Base-by-base conservation (phyloP, 2,329 filamentous ascomycete species). In the Nemania sp. region DNA sequence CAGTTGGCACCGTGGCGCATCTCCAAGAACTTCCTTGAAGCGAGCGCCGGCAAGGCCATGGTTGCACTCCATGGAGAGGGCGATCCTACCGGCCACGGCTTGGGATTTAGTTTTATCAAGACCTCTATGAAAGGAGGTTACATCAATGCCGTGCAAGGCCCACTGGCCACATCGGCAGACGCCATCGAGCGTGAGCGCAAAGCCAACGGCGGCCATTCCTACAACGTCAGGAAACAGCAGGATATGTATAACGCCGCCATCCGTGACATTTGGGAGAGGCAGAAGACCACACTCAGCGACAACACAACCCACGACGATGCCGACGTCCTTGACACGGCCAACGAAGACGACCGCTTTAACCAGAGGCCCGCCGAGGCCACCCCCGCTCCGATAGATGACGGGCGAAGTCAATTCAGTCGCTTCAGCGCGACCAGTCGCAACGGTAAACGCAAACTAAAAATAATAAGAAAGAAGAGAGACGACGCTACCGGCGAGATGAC, bases 71-170 rank as follows among this genome's bases (percentile, higher is more conserved):
- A 97, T 64, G 94, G 94, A 17, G 90, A 95, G 61, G 94, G 94
- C 51, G 94, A 99, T 68, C 94, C 94, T 3, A 96, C 93, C 0
- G 91, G 91, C 20, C 89, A 92, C 65, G 94, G 94, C 2, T 86
- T 97, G 55, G 94, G 90, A 2, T 96, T 97, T 76, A 97, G 90
- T 69, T 97, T 99, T 71, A 92, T 99, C 71, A 91, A 94, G 68
- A 97, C 92, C 0, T 96, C 91, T 1, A 99, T 99, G 94, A 99
- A 99, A 73, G 94, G 94, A 57, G 94, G 94, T 0, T 99, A 85
- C 56, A 82, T 97, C 72, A 90, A 92, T 67, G 88, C 91, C 17
- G 83, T 95, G 22, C 82, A 84, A 54, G 84, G 84, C 2, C 83
- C 84, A 2, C 73, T 83, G 33, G 81, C 83, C 6, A 86, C 83